Evolutionary conservation across 352 stramenopile species (phyloP).

Genomic region (Discostella stelligera): DNA sequence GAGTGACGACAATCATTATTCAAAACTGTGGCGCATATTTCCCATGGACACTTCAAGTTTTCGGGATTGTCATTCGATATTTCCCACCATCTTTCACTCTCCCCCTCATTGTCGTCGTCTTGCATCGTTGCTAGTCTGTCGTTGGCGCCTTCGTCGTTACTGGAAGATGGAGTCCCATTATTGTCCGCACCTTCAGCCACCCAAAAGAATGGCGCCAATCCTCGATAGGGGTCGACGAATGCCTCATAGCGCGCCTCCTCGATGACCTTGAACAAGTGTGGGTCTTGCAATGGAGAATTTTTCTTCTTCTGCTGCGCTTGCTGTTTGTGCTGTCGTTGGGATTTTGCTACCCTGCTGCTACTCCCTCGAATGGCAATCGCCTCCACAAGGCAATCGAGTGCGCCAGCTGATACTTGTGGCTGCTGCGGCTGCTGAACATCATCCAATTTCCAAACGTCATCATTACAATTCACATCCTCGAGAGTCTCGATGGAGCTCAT

Average conservation of each 20-base stretch:
- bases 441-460: not conserved
- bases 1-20: not conserved
- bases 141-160: not conserved
- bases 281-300: slow-evolving; percentile 9
- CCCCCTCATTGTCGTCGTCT: not conserved
- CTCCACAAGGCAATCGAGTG: not conserved
- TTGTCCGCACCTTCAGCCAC: not conserved
- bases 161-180: not conserved
- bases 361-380: not conserved
- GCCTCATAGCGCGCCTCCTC: slow-evolving; percentile 44
- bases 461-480: not conserved
- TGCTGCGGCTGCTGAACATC: not conserved
- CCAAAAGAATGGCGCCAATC: slow-evolving; percentile 25
- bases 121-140: not conserved
- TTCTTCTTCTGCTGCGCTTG: not conserved
- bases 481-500: not conserved
- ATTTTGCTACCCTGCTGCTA: not conserved
- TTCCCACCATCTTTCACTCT: not conserved
- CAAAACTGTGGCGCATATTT: slow-evolving; percentile 16
- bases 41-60: slow-evolving; percentile 39
- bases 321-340: not conserved
- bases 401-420: not conserved
- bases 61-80: not conserved
- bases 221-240: slow-evolving; percentile 45
- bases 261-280: slow-evolving; percentile 9